Evolutionary conservation across 805 yeast genomes (phyloP), one percentile per base, ranked within the genome.

Genomic region (Starmerella khaoyaiensis): DNA sequence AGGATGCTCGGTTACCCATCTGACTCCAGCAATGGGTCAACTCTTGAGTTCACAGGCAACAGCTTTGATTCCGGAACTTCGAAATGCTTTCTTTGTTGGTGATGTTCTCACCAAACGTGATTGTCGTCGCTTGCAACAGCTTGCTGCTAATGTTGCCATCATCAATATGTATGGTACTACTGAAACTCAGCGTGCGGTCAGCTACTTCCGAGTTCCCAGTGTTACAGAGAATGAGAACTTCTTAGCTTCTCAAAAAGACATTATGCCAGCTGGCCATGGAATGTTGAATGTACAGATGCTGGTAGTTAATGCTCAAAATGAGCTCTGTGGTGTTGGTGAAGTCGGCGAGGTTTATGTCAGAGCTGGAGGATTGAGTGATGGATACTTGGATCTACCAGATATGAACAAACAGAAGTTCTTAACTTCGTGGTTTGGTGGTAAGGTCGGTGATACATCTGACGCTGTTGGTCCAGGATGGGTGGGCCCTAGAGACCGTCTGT

Each of bases 21-120:
- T 90, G 61, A 90, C 99, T 1, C 99, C 99, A 4, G 98, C 98
- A 5, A 90, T 93, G 98, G 99, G 99, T 44, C 99, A 90, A 61
- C 65, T 90, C 40, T 67, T 90, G 51, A 79, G 94, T 44, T 96
- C 97, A 4, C 96, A 90, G 63, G 98, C 98, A 15, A 67, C 79
- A 11, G 76, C 90, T 10, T 76, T 78, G 39, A 79, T 90, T 56
- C 87, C 94, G 19, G 55, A 74, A 3, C 68, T 90, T 44, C 94
- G 82, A 55, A 96, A 87, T 56, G 98, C 98, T 1, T 90, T 90
- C 66, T 90, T 90, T 54, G 99, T 90, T 21, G 99, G 99, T 53
- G 99, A 90, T 60, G 82, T 90, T 45, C 66, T 90, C 47, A 90
- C 99, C 47, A 93, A 90, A 63, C 78, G 98, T 63, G 99, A 93